Evolutionary conservation across 2,329 filamentous ascomycete species (phyloP).

Genomic region (Podosphaera fusca): DNA sequence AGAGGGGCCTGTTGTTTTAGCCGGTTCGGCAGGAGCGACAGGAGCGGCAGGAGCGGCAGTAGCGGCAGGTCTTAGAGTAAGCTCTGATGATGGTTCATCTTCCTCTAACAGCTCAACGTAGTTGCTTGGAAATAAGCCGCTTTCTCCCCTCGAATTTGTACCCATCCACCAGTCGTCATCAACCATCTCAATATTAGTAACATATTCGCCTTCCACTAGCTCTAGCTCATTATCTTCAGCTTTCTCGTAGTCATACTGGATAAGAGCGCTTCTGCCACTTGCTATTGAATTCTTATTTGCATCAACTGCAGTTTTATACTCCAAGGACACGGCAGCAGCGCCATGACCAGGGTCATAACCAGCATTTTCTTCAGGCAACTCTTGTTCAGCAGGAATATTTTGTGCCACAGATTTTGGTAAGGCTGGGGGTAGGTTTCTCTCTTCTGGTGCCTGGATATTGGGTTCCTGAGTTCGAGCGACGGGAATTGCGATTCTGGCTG

Average conservation of each 20-base stretch:
- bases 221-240: constrained; percentile 94
- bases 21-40: constrained; percentile 17
- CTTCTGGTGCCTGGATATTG: constrained; percentile 27
- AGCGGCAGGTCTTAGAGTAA: constrained; percentile 15
- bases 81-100: constrained; percentile 17
- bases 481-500: constrained; percentile 68
- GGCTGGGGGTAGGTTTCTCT: constrained; percentile 26
- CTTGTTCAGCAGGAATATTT: constrained; percentile 39
- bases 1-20: constrained; percentile 26
- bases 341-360: constrained; percentile 35
- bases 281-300: constrained; percentile 14
- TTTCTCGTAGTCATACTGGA: constrained; percentile 93
- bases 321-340: constrained; percentile 27
- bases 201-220: constrained; percentile 64
- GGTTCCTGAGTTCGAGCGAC: constrained; percentile 39
- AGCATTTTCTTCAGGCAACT: constrained; percentile 40
- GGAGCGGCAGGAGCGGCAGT: constrained; percentile 17
- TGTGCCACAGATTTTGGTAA: constrained; percentile 31
- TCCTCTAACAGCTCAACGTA: constrained; percentile 73
- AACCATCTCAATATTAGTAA: constrained; percentile 88
- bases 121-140: constrained; percentile 85
- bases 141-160: constrained; percentile 62
- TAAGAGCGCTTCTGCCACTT: constrained; percentile 50
- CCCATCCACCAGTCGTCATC: constrained; percentile 99
- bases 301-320: too few species aligned